A percentile compares a stretch with the other conserved stretches of the same genome.
Conservation (phyloP, 2,329 filamentous ascomycete genomes). For the Colletotrichum sp. region DNA sequence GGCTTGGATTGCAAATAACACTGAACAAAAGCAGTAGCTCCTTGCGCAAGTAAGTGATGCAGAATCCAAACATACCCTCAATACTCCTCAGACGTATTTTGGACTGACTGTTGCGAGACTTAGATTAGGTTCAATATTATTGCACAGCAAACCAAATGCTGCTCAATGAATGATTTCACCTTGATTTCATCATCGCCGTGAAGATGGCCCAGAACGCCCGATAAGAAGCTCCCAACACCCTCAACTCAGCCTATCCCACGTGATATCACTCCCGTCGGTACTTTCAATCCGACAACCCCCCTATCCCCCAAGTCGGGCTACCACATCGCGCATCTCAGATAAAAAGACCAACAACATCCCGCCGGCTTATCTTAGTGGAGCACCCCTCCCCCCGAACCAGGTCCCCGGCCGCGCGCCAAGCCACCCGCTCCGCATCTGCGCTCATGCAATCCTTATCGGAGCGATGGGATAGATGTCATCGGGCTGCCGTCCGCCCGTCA, state of each 20-base stretch:
- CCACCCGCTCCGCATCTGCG: background rate
- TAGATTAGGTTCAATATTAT: background rate
- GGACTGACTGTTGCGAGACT: accelerated
- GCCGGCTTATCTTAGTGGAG: slow-evolving; percentile 16
- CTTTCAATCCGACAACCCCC: slow-evolving; percentile 3
- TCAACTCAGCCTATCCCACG: background rate
- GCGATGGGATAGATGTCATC: background rate
- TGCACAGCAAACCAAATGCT: accelerated
- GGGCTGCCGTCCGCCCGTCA: background rate
- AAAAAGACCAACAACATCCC: slow-evolving; percentile 2
- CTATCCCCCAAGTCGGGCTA: background rate
- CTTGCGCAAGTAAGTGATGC: no score
- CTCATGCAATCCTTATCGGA: slow-evolving; percentile 6
- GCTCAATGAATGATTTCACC: background rate
- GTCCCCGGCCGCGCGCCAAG: slow-evolving; percentile 4
- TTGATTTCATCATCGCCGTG: accelerated
- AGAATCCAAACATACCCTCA: background rate
- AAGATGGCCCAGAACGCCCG: accelerated
- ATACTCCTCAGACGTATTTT: accelerated
- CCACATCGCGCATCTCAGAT: slow-evolving; percentile 8
- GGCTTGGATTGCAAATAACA: no score
- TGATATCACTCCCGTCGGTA: background rate
- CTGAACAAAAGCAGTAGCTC: no score
- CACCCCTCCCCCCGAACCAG: background rate
- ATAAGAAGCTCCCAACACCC: background rate